These are phyloP conservation scores for Monilinia fructicola DNA, from an alignment of 2,329 filamentous ascomycete genomes.

Conservation along the genomic window DNA sequence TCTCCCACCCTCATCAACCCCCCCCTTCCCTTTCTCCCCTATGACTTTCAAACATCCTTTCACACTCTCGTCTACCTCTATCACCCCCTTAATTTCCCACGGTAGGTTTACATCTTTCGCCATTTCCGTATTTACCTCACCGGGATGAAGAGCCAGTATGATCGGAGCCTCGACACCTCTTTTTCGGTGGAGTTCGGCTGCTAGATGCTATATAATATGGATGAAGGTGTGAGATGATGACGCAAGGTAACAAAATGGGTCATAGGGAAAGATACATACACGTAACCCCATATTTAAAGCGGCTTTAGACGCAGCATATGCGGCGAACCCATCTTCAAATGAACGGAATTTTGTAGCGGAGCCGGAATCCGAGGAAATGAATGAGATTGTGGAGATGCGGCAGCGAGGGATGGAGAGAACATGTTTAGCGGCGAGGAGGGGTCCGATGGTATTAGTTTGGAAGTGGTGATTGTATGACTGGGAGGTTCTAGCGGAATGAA, in stretches of 20 bases:
- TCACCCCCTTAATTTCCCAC: conserved; percentile 2
- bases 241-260: no score
- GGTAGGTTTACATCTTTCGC: neutral
- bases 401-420: conserved; percentile 42
- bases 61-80: neutral
- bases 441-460: conserved; percentile 58
- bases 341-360: conserved; percentile 51
- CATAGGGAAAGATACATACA: neutral
- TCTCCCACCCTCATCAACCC: conserved; percentile 4
- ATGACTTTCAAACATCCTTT: conserved; percentile 10
- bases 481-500: conserved; percentile 46
- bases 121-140: conserved; percentile 11
- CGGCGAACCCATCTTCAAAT: conserved; percentile 58
- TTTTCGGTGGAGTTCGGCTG: neutral
- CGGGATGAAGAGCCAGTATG: conserved; percentile 5
- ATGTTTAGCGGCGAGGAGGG: conserved; percentile 55
- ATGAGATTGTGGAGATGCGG: conserved; percentile 46
- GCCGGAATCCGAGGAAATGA: conserved; percentile 59
- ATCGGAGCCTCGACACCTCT: neutral
- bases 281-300: conserved; percentile 56
- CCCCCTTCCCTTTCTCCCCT: conserved; percentile 9
- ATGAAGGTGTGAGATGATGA: neutral
- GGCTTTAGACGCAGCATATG: conserved; percentile 57
- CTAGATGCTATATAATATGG: neutral
- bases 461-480: conserved; percentile 54